Percentiles rank a stretch among this genome's conserved stretches.
These are phyloP conservation scores for Jamesozyma rosinii DNA, from an alignment of 805 yeast genomes.

Conservation along the genomic window DNA sequence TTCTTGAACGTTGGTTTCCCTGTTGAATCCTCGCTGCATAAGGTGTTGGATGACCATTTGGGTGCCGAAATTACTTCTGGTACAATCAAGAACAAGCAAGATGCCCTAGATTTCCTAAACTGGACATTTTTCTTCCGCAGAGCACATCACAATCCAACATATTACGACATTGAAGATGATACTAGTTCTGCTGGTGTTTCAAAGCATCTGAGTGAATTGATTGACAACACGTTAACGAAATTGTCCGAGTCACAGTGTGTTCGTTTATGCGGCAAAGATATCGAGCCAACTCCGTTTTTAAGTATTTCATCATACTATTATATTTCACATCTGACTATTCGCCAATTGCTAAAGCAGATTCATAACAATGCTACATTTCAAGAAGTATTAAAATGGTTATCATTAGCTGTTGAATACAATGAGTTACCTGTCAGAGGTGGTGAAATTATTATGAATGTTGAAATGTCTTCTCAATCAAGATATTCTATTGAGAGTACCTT, in stretches of 20 bases:
- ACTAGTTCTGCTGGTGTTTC: constrained; percentile 46
- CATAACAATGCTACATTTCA: constrained; percentile 32
- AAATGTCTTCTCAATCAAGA: constrained; percentile 66
- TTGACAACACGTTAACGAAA: constrained; percentile 60
- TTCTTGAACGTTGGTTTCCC: constrained; percentile 90
- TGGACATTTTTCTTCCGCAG: constrained; percentile 90
- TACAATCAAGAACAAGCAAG: constrained; percentile 82
- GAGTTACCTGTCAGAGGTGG: constrained; percentile 88
- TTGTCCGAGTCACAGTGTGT: constrained; percentile 70
- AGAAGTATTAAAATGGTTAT: constrained; percentile 38
- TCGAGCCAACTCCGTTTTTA: constrained; percentile 69
- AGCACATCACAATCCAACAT: constrained; percentile 88
- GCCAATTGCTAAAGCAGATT: constrained; percentile 53
- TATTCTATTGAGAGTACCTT: constrained; percentile 57
- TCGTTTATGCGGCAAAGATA: constrained; percentile 35
- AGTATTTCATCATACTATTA: constrained; percentile 86
- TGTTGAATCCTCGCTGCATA: constrained; percentile 75
- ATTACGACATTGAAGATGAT: constrained; percentile 77
- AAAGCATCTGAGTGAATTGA: constrained; percentile 48
- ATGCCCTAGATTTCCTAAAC: constrained; percentile 91
- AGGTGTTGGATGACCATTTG: constrained; percentile 77
- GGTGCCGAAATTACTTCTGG: constrained; percentile 96
- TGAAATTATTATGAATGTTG: constrained; percentile 78
- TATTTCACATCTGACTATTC: constrained; percentile 79
- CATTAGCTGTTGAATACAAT: constrained; percentile 67